phyloP scores from a whole-genome alignment of 2,329 filamentous ascomycete genomes.

The Trichoderma atroviride region DNA sequence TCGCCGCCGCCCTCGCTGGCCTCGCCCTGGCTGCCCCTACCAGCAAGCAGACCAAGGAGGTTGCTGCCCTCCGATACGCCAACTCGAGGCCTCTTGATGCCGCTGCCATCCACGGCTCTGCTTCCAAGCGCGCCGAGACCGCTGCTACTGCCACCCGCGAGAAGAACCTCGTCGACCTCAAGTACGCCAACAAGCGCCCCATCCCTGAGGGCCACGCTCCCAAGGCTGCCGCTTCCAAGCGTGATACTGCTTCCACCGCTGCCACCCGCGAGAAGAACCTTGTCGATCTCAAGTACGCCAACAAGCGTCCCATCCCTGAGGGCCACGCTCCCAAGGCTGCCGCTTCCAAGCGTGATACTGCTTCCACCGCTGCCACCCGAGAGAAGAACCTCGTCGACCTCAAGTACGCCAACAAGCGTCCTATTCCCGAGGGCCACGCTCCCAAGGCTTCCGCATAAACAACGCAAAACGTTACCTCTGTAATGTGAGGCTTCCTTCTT shows the following conservation, averaged over 20 bases:
- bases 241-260: not conserved
- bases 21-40: conserved; percentile 23
- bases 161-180: conserved; percentile 21
- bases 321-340: not conserved
- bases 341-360: not conserved
- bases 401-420: conserved; percentile 16
- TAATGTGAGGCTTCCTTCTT: conserved; percentile 15
- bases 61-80: conserved; percentile 19
- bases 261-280: conserved; percentile 16
- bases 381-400: conserved; percentile 22
- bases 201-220: not conserved
- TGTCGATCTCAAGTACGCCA: conserved; percentile 16
- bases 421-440: conserved; percentile 1
- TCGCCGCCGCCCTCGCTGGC: conserved; percentile 24
- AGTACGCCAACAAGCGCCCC: conserved; percentile 19
- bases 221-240: not conserved
- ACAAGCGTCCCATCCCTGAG: conserved; percentile 6
- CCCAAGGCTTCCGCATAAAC: conserved; percentile 9
- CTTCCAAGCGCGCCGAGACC: not conserved
- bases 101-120: not conserved
- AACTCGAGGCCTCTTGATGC: conserved; percentile 20
- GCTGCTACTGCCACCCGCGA: not conserved
- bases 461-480: not conserved
- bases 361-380: not conserved
- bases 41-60: not conserved